phyloP scores from a whole-genome alignment of 2,329 filamentous ascomycete genomes.

The Ophiocordyceps camponoti-saundersi region DNA sequence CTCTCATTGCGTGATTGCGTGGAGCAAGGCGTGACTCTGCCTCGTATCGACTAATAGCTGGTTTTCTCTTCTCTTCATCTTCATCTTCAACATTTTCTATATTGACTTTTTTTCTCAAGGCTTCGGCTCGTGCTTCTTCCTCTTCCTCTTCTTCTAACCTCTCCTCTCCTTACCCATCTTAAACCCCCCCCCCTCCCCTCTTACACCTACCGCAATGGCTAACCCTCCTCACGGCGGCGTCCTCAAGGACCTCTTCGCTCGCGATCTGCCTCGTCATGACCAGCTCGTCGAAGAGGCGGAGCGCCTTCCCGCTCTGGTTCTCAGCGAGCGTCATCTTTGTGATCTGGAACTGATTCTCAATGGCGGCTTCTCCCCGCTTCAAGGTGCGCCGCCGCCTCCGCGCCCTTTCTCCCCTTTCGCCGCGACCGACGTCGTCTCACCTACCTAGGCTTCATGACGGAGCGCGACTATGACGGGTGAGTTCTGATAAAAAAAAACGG shows the following conservation, averaged over 20 bases:
- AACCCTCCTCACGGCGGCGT: constrained; percentile 73
- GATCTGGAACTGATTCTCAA: constrained; percentile 95
- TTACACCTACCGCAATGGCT: constrained; percentile 30
- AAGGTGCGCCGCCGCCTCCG: constrained; percentile 45
- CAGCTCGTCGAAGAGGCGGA: constrained; percentile 76
- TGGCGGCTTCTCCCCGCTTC: constrained; percentile 91
- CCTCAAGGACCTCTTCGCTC: constrained; percentile 93
- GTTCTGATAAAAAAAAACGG: constrained; percentile 15
- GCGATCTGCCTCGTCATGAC: constrained; percentile 69
- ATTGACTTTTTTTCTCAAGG: too few species aligned
- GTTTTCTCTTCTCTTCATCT: not conserved
- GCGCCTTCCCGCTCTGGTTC: constrained; percentile 63
- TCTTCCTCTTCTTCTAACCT: not conserved
- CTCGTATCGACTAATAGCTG: not conserved
- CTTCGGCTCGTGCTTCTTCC: not conserved
- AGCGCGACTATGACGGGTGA: constrained; percentile 92
- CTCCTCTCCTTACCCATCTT: not conserved
- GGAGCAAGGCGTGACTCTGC: not conserved
- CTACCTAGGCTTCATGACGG: constrained; percentile 75
- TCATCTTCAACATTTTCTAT: not conserved
- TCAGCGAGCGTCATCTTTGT: constrained; percentile 90
- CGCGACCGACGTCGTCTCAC: not conserved
- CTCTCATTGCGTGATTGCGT: not conserved
- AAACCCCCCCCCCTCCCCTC: not conserved
- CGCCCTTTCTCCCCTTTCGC: not conserved